Evolutionary conservation across 2,329 filamentous ascomycete genomes (phyloP).

Genomic region (Diplodia corticola): DNA sequence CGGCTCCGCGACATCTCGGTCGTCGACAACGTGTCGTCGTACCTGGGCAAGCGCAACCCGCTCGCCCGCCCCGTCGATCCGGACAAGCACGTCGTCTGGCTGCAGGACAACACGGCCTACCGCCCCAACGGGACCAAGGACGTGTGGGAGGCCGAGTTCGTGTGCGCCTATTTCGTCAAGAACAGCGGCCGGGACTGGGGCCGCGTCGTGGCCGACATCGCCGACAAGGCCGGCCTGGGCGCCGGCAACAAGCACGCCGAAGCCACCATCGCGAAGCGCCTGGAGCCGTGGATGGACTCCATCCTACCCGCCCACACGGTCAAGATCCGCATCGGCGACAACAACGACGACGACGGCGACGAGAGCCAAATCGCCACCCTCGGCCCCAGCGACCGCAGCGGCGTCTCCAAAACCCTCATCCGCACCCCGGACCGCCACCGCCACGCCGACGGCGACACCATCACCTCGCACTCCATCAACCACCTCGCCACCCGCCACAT

Average conservation of each 20-base stretch:
- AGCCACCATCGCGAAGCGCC: conserved; percentile 63
- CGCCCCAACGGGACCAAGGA: conserved; percentile 41
- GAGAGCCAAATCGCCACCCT: conserved; percentile 45
- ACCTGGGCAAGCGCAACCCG: conserved; percentile 42
- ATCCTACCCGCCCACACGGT: conserved; percentile 71
- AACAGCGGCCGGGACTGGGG: conserved; percentile 67
- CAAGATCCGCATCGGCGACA: conserved; percentile 57
- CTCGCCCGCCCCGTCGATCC: conserved; percentile 52
- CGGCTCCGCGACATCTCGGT: conserved; percentile 37
- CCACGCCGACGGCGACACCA: conserved; percentile 37
- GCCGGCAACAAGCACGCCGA: conserved; percentile 49
- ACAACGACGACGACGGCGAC: neutral
- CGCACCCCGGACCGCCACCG: conserved; percentile 49
- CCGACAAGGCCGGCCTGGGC: conserved; percentile 66
- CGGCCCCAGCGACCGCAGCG: conserved; percentile 70
- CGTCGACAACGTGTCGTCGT: conserved; percentile 42
- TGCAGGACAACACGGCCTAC: conserved; percentile 87
- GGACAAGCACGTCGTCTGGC: conserved; percentile 75
- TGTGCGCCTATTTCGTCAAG: conserved; percentile 77
- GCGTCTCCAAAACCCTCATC: conserved; percentile 67
- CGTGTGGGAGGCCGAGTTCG: conserved; percentile 77
- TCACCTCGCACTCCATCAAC: conserved; percentile 36
- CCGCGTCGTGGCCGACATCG: conserved; percentile 68
- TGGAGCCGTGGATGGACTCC: conserved; percentile 76
- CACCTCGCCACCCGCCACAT: conserved; percentile 52